Evolutionary conservation across 805 yeast species (phyloP).

Genomic region (Candida rishiriensis): DNA sequence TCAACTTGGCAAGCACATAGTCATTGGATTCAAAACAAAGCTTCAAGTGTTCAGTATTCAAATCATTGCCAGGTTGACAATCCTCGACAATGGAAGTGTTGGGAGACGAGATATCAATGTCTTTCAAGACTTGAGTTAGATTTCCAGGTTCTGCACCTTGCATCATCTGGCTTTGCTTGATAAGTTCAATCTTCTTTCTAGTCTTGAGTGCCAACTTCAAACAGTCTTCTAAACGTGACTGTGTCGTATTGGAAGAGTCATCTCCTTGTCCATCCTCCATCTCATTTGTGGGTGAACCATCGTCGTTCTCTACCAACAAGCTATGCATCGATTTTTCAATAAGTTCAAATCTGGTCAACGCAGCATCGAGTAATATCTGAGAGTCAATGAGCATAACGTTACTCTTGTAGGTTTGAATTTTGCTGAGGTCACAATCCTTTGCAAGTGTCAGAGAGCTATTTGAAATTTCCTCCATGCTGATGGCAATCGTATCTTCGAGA

Average conservation of each 20-base stretch:
- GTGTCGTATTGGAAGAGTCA: not conserved
- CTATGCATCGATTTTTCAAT: slow-evolving; percentile 11
- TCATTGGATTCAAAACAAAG: slow-evolving; percentile 18
- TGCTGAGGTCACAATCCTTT: slow-evolving; percentile 15
- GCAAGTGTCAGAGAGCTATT: slow-evolving; percentile 6
- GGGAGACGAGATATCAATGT: slow-evolving; percentile 6
- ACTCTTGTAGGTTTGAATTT: slow-evolving; percentile 24
- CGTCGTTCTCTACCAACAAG: not conserved
- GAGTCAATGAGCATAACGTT: slow-evolving; percentile 22
- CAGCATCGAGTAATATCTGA: slow-evolving; percentile 25
- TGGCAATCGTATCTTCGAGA: slow-evolving; percentile 5
- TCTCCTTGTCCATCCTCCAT: not conserved
- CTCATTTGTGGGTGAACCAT: not conserved
- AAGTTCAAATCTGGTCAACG: slow-evolving; percentile 23
- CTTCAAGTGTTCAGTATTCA: slow-evolving; percentile 7
- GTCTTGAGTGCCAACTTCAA: slow-evolving; percentile 14
- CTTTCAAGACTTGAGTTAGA: slow-evolving; percentile 9
- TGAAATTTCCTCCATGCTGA: slow-evolving; percentile 7
- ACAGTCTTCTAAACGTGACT: slow-evolving; percentile 13
- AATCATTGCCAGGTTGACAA: not conserved
- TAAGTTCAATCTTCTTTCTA: slow-evolving; percentile 8
- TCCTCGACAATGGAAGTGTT: not conserved
- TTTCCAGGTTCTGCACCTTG: slow-evolving; percentile 2
- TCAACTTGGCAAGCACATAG: slow-evolving; percentile 16
- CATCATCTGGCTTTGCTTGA: slow-evolving; percentile 1